Evolutionary conservation across 2,329 filamentous ascomycete species (phyloP).

Genomic region (Calonectria montana): DNA sequence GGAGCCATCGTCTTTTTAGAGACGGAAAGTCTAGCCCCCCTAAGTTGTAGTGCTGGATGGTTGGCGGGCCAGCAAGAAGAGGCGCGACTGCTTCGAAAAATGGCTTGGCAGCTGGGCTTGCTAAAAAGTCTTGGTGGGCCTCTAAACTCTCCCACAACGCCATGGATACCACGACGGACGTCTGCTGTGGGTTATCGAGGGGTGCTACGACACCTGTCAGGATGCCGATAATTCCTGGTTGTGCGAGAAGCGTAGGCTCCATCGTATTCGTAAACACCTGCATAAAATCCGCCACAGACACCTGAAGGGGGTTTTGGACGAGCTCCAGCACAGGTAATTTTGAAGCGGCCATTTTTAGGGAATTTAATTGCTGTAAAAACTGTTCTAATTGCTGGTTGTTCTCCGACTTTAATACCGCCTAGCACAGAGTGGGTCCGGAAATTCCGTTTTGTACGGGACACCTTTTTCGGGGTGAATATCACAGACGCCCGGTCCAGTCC

Average conservation of each 20-base stretch:
- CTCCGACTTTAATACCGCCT: neutral
- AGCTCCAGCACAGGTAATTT: neutral
- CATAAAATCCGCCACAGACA: constrained; percentile 2
- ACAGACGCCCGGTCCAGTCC: too few relatives aligned
- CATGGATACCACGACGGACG: neutral
- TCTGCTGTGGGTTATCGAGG: neutral
- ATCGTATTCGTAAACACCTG: neutral
- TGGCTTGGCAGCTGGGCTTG: neutral
- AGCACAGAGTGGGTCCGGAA: too few relatives aligned
- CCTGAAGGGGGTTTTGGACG: neutral
- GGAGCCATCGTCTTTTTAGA: neutral
- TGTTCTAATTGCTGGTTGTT: neutral
- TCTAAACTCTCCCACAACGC: constrained; percentile 9
- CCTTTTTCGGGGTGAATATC: too few relatives aligned
- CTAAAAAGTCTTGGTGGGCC: constrained; percentile 3
- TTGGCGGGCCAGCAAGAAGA: neutral
- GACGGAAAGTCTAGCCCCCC: neutral
- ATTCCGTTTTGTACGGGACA: too few relatives aligned
- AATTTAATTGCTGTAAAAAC: neutral
- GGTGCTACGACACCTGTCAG: constrained; percentile 1
- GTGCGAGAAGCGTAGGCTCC: constrained; percentile 2
- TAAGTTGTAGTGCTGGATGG: neutral
- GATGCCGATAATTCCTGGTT: neutral
- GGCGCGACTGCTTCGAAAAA: constrained; percentile 4
- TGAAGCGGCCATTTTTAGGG: neutral